phyloP scores from a whole-genome alignment of 2,329 filamentous ascomycete species.

The Phaeophleospora eucalypticola region DNA sequence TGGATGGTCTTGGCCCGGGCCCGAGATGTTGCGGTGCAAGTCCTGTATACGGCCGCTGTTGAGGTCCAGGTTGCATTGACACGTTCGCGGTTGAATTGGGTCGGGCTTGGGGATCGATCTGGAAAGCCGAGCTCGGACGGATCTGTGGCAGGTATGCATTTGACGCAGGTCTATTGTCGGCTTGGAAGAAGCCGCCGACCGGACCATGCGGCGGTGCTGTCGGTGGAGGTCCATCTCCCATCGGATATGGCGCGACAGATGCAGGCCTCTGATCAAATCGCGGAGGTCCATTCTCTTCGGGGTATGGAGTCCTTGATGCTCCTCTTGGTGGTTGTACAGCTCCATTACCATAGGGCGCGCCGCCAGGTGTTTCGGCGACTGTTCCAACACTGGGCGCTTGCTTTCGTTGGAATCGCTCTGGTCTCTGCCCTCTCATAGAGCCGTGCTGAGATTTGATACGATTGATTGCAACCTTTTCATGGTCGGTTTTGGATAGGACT shows the following conservation, averaged over 20 bases:
- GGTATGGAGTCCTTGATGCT: conserved; percentile 28
- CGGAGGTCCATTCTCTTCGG: conserved; percentile 34
- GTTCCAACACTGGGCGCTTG: conserved; percentile 26
- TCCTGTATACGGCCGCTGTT: conserved; percentile 17
- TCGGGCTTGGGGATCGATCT: conserved; percentile 44
- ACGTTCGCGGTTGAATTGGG: conserved; percentile 23
- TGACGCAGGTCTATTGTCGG: conserved; percentile 30
- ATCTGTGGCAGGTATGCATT: conserved; percentile 48
- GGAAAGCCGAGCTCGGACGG: conserved; percentile 50
- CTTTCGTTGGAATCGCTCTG: conserved; percentile 40
- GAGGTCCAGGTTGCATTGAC: conserved; percentile 2
- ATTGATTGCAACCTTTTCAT: conserved; percentile 84
- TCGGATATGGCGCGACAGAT: conserved; percentile 65
- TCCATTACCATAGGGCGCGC: conserved; percentile 13
- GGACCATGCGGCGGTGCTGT: conserved; percentile 20
- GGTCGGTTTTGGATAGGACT: conserved; percentile 75
- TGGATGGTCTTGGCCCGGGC: conserved; percentile 13
- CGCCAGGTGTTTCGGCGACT: conserved; percentile 11
- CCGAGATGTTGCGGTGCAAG: conserved; percentile 7
- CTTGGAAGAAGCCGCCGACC: conserved; percentile 35
- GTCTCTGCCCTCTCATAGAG: conserved; percentile 48
- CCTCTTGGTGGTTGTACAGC: conserved; percentile 16
- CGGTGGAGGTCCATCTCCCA: conserved; percentile 57
- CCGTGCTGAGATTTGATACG: conserved; percentile 65
- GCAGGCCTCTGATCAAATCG: conserved; percentile 38